phyloP scores from a whole-genome alignment of 805 yeast species.

The Wickerhamomyces canadensis region DNA sequence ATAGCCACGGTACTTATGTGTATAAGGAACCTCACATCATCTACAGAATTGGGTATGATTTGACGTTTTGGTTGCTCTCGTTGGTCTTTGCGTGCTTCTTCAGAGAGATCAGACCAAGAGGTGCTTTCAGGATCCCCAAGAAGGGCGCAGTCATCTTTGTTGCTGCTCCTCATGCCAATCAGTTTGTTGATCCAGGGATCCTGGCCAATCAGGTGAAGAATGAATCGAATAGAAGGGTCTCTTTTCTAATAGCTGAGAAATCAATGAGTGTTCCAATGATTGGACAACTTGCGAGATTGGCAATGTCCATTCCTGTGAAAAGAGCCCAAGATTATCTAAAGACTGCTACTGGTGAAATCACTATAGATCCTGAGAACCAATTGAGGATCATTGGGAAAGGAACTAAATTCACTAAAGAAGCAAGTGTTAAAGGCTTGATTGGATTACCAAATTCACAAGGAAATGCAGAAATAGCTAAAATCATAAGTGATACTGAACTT shows the following conservation, averaged over 20 bases:
- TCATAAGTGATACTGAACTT: constrained; percentile 69
- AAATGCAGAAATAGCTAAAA: constrained; percentile 59
- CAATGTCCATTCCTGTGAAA: constrained; percentile 83
- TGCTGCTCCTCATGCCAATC: constrained; percentile 97
- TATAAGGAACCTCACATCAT: constrained; percentile 1
- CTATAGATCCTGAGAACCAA: constrained; percentile 48
- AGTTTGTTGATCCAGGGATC: constrained; percentile 74
- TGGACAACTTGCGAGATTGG: constrained; percentile 71
- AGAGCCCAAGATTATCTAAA: constrained; percentile 85
- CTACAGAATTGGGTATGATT: constrained; percentile 39
- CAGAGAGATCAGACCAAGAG: constrained; percentile 83
- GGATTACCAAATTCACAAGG: constrained; percentile 79
- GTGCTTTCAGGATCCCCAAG: constrained; percentile 67
- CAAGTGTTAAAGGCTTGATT: constrained; percentile 59
- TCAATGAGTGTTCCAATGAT: constrained; percentile 62
- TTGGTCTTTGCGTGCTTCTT: constrained; percentile 64
- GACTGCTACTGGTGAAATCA: constrained; percentile 62
- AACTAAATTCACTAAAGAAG: constrained; percentile 56
- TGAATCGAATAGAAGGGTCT: constrained; percentile 61
- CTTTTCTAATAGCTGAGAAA: constrained; percentile 81
- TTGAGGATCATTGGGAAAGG: constrained; percentile 54
- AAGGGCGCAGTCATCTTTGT: constrained; percentile 87
- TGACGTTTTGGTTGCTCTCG: constrained; percentile 44
- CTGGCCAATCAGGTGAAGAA: constrained; percentile 75
- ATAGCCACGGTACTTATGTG: no score